These are phyloP conservation scores for Fraxinus paxiana DNA, from an alignment of 305 asterid genomes.

Conservation along the genomic window DNA sequence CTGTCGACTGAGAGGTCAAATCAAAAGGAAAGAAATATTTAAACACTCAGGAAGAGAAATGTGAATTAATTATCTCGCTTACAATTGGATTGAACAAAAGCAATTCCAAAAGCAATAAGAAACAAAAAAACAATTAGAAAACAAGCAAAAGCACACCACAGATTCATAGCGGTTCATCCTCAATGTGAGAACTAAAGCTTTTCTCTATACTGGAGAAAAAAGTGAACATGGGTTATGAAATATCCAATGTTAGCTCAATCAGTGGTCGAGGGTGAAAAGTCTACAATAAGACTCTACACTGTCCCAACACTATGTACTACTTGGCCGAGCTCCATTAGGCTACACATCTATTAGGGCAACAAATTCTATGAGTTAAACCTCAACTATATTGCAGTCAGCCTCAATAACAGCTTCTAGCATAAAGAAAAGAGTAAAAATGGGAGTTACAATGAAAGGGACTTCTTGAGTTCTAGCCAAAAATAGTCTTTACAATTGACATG, in stretches of 20 bases:
- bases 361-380: neutral
- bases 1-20: neutral
- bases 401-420: neutral
- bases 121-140: neutral
- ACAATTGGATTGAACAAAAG: neutral
- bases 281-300: neutral
- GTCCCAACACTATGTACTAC: neutral
- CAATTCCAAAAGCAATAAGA: neutral
- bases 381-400: neutral
- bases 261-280: neutral
- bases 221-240: neutral
- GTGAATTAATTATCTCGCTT: neutral
- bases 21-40: neutral
- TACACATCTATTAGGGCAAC: neutral
- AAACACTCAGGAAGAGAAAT: neutral
- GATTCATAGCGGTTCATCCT: neutral
- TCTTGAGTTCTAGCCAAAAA: neutral
- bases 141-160: neutral
- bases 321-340: neutral
- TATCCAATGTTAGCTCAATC: neutral
- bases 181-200: neutral
- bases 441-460: slow-evolving; percentile 4
- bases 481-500: neutral
- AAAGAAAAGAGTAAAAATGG: neutral
- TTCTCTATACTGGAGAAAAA: neutral